A percentile compares a stretch with the other conserved stretches of the same genome.
Evolutionary conservation across 2,329 filamentous ascomycete genomes (phyloP).

Genomic region (Calonectria naviculata): DNA sequence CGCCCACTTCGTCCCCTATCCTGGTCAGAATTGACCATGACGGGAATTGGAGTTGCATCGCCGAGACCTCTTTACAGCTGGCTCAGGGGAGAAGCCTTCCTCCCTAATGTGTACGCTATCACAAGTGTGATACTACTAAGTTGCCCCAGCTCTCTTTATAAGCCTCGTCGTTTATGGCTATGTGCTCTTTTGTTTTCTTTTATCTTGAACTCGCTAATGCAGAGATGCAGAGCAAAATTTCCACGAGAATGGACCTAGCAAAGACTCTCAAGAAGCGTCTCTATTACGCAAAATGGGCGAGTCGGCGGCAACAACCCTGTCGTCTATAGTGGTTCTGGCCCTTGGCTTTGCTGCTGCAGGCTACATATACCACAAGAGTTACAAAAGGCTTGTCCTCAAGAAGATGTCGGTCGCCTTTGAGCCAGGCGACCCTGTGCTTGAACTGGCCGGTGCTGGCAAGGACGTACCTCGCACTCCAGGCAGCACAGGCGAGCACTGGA

Average conservation of each 20-base stretch:
- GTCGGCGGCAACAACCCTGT: constrained; percentile 79
- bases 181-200: background rate
- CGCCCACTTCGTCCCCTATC: background rate
- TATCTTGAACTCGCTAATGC: constrained; percentile 20
- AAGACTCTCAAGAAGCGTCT: constrained; percentile 44
- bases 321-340: constrained; percentile 79
- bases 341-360: constrained; percentile 73
- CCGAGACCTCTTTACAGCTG: background rate
- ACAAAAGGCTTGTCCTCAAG: constrained; percentile 89
- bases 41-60: background rate
- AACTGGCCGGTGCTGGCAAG: constrained; percentile 76
- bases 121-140: background rate
- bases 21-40: background rate
- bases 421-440: constrained; percentile 90
- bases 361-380: constrained; percentile 83
- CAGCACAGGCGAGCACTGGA: constrained; percentile 69
- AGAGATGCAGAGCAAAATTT: background rate
- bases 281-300: constrained; percentile 75
- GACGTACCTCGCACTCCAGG: constrained; percentile 59
- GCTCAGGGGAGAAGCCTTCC: background rate
- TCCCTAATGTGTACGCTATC: background rate
- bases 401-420: constrained; percentile 95
- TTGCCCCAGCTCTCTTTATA: background rate
- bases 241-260: background rate
- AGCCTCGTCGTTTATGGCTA: too few relatives aligned